Conservation (phyloP, 2,329 filamentous ascomycete genomes). For the Verruconis gallopava region DNA sequence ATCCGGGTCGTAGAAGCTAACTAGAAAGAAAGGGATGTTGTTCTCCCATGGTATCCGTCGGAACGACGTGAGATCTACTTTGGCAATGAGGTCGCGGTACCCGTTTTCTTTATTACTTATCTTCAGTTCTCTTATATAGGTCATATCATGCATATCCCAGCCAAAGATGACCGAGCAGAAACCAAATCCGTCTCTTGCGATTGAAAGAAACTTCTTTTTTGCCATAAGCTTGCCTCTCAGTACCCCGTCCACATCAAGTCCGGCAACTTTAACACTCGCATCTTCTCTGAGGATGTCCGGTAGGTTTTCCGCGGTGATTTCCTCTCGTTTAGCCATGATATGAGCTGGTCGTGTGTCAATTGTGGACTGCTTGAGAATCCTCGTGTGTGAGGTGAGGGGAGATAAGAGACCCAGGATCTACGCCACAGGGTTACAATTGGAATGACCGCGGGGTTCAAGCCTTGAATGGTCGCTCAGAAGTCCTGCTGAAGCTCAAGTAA, state of each 20-base stretch:
- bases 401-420: too few relatives aligned
- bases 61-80: slow-evolving; percentile 66
- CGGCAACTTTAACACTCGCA: slow-evolving; percentile 72
- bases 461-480: too few relatives aligned
- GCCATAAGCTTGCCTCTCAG: slow-evolving; percentile 83
- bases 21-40: slow-evolving; percentile 71
- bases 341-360: background rate
- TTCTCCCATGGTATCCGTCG: slow-evolving; percentile 85
- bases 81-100: slow-evolving; percentile 71
- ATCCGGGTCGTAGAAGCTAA: slow-evolving; percentile 75
- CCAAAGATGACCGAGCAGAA: slow-evolving; percentile 93
- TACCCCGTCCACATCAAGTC: slow-evolving; percentile 75
- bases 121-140: slow-evolving; percentile 71
- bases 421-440: too few relatives aligned
- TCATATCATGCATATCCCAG: slow-evolving; percentile 95
- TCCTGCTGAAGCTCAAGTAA: too few relatives aligned
- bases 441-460: too few relatives aligned
- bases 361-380: too few relatives aligned
- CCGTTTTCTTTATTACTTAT: slow-evolving; percentile 87
- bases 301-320: slow-evolving; percentile 51
- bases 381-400: too few relatives aligned
- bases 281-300: slow-evolving; percentile 56
- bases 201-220: slow-evolving; percentile 82
- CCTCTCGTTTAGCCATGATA: slow-evolving; percentile 6
- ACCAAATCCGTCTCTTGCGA: slow-evolving; percentile 70